These are phyloP conservation scores for Bertia moriformis DNA, from an alignment of 2,329 filamentous ascomycete species.

Conservation along the genomic window DNA sequence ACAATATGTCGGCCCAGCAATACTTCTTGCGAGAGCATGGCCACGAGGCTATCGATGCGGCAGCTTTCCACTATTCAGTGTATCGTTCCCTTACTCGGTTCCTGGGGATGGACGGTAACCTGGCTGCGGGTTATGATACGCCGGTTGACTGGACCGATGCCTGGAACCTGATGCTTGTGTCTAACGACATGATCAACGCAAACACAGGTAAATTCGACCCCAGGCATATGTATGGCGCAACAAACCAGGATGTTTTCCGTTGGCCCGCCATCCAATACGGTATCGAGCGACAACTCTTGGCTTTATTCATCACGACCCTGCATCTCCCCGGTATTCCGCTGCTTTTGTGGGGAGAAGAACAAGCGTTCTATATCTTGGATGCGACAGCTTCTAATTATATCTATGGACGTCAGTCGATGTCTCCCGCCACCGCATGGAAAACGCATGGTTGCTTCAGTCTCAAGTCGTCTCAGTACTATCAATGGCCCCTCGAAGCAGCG, in stretches of 20 bases:
- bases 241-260: slow-evolving; percentile 51
- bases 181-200: slow-evolving; percentile 40
- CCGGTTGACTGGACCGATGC: slow-evolving; percentile 32
- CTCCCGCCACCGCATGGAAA: slow-evolving; percentile 44
- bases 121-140: slow-evolving; percentile 35
- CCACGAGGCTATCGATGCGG: slow-evolving; percentile 38
- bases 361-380: slow-evolving; percentile 45
- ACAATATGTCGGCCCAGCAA: slow-evolving; percentile 21
- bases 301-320: slow-evolving; percentile 40
- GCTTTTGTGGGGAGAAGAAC: slow-evolving; percentile 48
- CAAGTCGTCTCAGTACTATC: slow-evolving; percentile 34
- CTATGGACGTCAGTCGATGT: slow-evolving; percentile 47
- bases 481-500: slow-evolving; percentile 37
- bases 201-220: slow-evolving; percentile 45
- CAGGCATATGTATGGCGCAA: slow-evolving; percentile 45
- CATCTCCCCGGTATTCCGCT: slow-evolving; percentile 45
- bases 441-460: slow-evolving; percentile 46
- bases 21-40: slow-evolving; percentile 36
- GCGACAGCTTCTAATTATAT: slow-evolving; percentile 48
- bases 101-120: slow-evolving; percentile 41
- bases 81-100: slow-evolving; percentile 48
- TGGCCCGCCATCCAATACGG: slow-evolving; percentile 45
- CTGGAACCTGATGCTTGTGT: slow-evolving; percentile 37
- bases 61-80: slow-evolving; percentile 49
- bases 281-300: slow-evolving; percentile 37